Conservation (phyloP, 1,284 basidiomycete genomes). For the Fomitopsis pinicola region DNA sequence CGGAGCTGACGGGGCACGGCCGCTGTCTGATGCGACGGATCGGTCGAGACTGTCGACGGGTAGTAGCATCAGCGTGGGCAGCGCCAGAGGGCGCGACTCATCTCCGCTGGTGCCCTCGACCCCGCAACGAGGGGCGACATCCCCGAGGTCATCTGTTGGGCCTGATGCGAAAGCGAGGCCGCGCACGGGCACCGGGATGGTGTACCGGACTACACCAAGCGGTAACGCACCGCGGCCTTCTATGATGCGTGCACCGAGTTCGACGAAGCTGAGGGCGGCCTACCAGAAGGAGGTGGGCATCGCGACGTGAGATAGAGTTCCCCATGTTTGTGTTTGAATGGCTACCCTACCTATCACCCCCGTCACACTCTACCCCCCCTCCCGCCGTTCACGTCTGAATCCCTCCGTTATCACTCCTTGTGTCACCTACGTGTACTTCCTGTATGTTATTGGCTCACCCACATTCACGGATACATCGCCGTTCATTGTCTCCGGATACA, state of each 20-base stretch:
- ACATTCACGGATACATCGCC: conserved; percentile 2
- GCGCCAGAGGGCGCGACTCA: not conserved
- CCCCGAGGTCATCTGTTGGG: conserved; percentile 9
- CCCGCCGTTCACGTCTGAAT: not conserved
- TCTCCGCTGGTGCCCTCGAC: not conserved
- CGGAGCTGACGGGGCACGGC: conserved; percentile 4
- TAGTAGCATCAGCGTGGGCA: conserved; percentile 1
- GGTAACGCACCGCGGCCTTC: conserved; percentile 10
- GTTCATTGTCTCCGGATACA: not conserved
- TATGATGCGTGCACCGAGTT: conserved; percentile 24
- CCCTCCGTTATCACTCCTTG: not conserved
- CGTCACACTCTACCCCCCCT: not conserved
- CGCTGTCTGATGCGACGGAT: conserved; percentile 1
- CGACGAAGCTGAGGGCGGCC: conserved; percentile 16
- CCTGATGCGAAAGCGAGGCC: conserved; percentile 34
- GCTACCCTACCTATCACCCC: not conserved
- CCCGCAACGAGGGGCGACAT: not conserved
- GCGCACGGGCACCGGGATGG: conserved; percentile 67
- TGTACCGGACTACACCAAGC: conserved; percentile 37
- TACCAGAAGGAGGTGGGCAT: conserved; percentile 11
- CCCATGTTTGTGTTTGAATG: not conserved
- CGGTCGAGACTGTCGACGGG: conserved; percentile 6
- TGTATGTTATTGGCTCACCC: conserved; percentile 4
- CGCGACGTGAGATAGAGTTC: conserved; percentile 8
- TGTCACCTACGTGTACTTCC: not conserved